phyloP scores from a whole-genome alignment of 768 basidiomycete genomes.

The Phlegmacium glaucopus region DNA sequence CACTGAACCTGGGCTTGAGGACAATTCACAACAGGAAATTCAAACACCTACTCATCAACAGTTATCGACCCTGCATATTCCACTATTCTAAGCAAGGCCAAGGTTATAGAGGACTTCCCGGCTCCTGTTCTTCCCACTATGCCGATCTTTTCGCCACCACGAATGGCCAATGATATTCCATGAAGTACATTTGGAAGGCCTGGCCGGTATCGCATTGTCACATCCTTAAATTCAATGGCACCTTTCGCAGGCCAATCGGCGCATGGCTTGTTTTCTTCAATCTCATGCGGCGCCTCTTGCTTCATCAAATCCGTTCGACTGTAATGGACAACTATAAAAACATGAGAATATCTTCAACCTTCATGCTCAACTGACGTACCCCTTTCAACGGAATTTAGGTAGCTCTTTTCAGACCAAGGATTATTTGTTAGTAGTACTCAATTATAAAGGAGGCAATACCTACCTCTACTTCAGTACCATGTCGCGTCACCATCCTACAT shows the following conservation, averaged over 20 bases:
- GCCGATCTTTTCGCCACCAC: conserved; percentile 72
- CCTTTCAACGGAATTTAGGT: conserved; percentile 66
- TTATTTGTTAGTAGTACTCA: neutral
- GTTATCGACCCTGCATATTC: conserved; percentile 62
- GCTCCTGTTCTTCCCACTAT: conserved; percentile 67
- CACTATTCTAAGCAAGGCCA: conserved; percentile 65
- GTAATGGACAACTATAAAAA: conserved; percentile 48
- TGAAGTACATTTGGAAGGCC: conserved; percentile 73
- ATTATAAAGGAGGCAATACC: conserved; percentile 4
- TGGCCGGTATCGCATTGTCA: conserved; percentile 61
- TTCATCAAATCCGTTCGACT: conserved; percentile 45
- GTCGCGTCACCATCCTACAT: conserved; percentile 52
- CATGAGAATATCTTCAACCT: neutral
- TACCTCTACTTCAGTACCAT: conserved; percentile 65
- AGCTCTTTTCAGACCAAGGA: conserved; percentile 37
- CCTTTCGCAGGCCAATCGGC: conserved; percentile 63
- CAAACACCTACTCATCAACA: conserved; percentile 52
- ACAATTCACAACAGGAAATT: neutral
- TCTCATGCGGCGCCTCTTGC: conserved; percentile 66
- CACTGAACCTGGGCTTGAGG: conserved; percentile 25
- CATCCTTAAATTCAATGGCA: conserved; percentile 56
- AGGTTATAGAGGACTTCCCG: conserved; percentile 60
- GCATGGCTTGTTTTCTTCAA: conserved; percentile 50
- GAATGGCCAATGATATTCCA: conserved; percentile 55
- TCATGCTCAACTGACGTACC: conserved; percentile 24